phyloP scores from a whole-genome alignment of 2,329 filamentous ascomycete genomes.

The Aspergillus candidus region DNA sequence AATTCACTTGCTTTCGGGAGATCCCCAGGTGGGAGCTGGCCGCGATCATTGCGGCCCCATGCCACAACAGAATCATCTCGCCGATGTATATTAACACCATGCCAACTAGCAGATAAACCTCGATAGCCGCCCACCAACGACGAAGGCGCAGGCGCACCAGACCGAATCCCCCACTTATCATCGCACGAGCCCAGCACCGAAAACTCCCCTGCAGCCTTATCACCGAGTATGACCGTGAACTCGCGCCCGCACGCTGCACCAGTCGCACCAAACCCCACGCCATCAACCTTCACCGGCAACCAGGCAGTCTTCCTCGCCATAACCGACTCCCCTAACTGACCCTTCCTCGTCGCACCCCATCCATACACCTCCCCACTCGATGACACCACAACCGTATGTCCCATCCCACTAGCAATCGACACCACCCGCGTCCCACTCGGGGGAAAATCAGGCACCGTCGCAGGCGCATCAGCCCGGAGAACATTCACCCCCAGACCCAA shows the following conservation, averaged over 20 bases:
- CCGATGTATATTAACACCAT: slow-evolving; percentile 66
- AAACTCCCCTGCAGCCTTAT: slow-evolving; percentile 52
- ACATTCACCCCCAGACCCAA: slow-evolving; percentile 53
- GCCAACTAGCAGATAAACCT: slow-evolving; percentile 72
- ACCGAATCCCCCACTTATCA: slow-evolving; percentile 63
- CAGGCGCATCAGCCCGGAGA: slow-evolving; percentile 32
- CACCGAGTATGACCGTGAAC: slow-evolving; percentile 67
- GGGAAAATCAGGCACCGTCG: slow-evolving; percentile 57
- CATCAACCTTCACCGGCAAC: slow-evolving; percentile 56
- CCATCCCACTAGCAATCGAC: slow-evolving; percentile 66
- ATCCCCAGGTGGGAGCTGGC: slow-evolving; percentile 63
- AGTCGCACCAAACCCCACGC: slow-evolving; percentile 55
- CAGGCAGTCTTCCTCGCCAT: slow-evolving; percentile 45
- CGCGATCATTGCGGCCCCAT: slow-evolving; percentile 83
- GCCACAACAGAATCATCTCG: slow-evolving; percentile 55
- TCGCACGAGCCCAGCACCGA: slow-evolving; percentile 59
- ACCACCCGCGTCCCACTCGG: slow-evolving; percentile 53
- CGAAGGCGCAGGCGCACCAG: slow-evolving; percentile 45
- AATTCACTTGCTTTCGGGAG: slow-evolving; percentile 57
- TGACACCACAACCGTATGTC: slow-evolving; percentile 68
- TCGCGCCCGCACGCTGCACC: slow-evolving; percentile 75
- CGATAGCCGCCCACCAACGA: slow-evolving; percentile 52
- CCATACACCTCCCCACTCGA: slow-evolving; percentile 72
- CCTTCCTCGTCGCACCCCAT: slow-evolving; percentile 83
- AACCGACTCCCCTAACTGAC: slow-evolving; percentile 64